Conservation (phyloP, 192 early-diverging fungal species). For the Coemansia sp. region DNA sequence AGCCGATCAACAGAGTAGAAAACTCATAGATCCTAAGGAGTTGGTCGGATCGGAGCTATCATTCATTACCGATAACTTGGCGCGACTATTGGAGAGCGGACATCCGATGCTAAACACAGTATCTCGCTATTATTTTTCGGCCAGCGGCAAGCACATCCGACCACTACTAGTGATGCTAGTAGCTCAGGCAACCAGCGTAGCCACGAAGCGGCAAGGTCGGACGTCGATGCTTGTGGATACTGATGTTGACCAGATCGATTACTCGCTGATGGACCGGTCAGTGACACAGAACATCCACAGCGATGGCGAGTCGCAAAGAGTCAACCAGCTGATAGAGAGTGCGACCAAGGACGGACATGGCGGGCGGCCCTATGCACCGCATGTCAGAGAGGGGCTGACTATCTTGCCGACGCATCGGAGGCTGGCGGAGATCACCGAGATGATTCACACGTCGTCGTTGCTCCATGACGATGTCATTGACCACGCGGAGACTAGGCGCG, state of each 20-base stretch:
- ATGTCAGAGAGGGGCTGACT: conserved; percentile 27
- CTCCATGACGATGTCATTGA: conserved; percentile 96
- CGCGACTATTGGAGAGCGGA: conserved; percentile 77
- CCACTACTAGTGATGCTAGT: conserved; percentile 91
- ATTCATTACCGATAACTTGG: conserved; percentile 84
- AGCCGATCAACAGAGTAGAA: conserved; percentile 9
- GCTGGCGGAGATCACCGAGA: conserved; percentile 95
- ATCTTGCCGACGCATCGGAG: conserved; percentile 89
- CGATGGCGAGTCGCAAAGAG: conserved; percentile 32
- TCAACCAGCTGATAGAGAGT: conserved; percentile 38
- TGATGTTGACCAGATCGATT: conserved; percentile 29
- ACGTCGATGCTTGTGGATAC: conserved; percentile 43
- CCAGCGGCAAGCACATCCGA: conserved; percentile 87
- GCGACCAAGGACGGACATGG: conserved; percentile 35
- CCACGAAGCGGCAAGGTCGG: conserved; percentile 56
- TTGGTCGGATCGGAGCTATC: conserved; percentile 84
- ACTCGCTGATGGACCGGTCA: conserved; percentile 66
- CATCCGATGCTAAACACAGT: conserved; percentile 92
- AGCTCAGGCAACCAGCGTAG: conserved; percentile 79
- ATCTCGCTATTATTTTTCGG: conserved; percentile 87
- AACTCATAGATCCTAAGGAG: conserved; percentile 46
- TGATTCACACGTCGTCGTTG: conserved; percentile 97
- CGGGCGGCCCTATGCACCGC: conserved; percentile 44
- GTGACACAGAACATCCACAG: conserved; percentile 58
- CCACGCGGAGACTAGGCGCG: conserved; percentile 71